Conservation (phyloP, 345 rosid species). For the Eucalyptus regnans region DNA sequence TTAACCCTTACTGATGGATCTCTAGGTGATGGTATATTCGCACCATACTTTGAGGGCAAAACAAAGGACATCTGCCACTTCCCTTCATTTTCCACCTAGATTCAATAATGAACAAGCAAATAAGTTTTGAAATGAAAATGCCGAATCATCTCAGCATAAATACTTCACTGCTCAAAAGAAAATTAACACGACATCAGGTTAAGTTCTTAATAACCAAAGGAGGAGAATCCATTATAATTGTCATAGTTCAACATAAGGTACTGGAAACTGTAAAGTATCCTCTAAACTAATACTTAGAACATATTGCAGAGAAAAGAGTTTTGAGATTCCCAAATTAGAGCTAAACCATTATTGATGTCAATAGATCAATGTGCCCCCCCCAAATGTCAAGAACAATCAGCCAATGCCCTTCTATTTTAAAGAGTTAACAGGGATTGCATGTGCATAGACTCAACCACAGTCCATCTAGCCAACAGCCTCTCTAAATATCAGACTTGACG, state of each 20-base stretch:
- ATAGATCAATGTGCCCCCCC: neutral
- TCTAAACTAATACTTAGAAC: neutral
- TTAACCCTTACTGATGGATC: conserved; percentile 64
- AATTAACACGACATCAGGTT: neutral
- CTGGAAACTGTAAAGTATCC: neutral
- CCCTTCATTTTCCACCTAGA: conserved; percentile 43
- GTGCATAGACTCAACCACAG: neutral
- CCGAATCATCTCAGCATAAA: neutral
- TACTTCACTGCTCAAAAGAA: neutral
- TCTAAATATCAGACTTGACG: neutral
- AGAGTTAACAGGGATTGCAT: neutral
- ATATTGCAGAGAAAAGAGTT: neutral
- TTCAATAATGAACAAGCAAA: neutral
- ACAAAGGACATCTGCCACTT: conserved; percentile 92
- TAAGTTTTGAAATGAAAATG: neutral
- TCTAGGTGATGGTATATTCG: conserved; percentile 59
- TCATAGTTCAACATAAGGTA: neutral
- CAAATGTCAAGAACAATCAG: neutral
- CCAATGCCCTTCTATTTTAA: neutral
- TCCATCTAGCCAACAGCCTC: neutral
- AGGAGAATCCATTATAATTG: neutral
- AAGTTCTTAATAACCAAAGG: neutral
- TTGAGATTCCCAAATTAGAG: neutral
- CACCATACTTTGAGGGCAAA: conserved; percentile 82
- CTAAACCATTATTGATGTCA: neutral